Evolutionary conservation across 1,284 basidiomycete genomes (phyloP).

Genomic region (Cutaneotrichosporon sp.): DNA sequence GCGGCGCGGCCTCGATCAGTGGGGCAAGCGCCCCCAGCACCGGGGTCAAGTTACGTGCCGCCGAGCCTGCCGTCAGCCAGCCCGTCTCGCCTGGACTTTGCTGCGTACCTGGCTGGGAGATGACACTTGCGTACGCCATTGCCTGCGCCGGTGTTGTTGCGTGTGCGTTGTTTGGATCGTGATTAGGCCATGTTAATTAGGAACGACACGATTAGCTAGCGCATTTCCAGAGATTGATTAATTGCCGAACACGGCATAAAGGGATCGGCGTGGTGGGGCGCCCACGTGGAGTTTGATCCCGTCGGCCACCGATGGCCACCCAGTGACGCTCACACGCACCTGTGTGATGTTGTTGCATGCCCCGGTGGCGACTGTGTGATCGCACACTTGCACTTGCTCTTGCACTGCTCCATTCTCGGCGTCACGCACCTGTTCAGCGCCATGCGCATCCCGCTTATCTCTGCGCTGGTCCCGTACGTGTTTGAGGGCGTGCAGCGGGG

Average conservation of each 20-base stretch:
- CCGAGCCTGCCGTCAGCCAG: slow-evolving; percentile 21
- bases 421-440: not conserved
- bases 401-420: not conserved
- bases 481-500: not conserved
- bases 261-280: not conserved
- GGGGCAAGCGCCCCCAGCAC: slow-evolving; percentile 24
- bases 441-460: slow-evolving; percentile 5
- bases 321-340: too few relatives aligned
- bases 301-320: not conserved
- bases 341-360: not conserved
- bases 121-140: slow-evolving; percentile 32
- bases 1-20: slow-evolving; percentile 11
- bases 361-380: slow-evolving; percentile 18
- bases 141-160: too few relatives aligned
- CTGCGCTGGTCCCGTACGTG: not conserved
- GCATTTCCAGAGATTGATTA: too few relatives aligned
- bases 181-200: not conserved
- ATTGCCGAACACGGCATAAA: not conserved
- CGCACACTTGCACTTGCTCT: not conserved
- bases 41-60: slow-evolving; percentile 26
- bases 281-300: not conserved
- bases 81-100: not conserved
- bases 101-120: slow-evolving; percentile 23
- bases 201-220: not conserved
- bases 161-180: too few relatives aligned